Evolutionary conservation across 1,284 basidiomycete genomes (phyloP), one percentile per base, ranked within the genome.

Genomic region (Cutaneotrichosporon dermatis): DNA sequence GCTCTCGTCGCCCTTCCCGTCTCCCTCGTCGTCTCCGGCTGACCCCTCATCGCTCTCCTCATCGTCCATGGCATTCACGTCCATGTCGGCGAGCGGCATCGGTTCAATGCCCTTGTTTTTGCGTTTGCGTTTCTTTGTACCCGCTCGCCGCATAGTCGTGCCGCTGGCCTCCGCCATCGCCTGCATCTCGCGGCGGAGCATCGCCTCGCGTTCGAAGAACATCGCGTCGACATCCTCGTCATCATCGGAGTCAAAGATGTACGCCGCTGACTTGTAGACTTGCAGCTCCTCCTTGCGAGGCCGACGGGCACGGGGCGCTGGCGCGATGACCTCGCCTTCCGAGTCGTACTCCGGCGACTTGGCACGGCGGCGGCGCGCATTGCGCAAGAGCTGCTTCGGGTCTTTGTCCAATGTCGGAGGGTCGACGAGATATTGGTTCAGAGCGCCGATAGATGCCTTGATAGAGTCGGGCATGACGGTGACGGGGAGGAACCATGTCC

Each of bases 241-340:
- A 82, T 88, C 74, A 69, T 95, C 92, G 66, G 88, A 90, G 75
- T 94, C 91, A 71, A 88, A 84, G 71, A 94, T 92, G 73, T 93
- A 91, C 73, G 91, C 88, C 6, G 92, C 91, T 10, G 86, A 88
- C 77, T 92, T 92, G 82, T 88, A 93, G 58, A 80, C 76, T 75
- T 86, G 82, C 68, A 85, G 82, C 74, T 93, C 90, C 51, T 43
- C 41, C 51, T 44, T 42, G 13, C 41, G 51, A 5, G 15, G 36
- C 41, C 33, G 41, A 25, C 44, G 35, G 41, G 41, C 33, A 25
- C 44, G 35, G 41, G 41, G 40, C 50, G 41, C 50, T 10, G 16
- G 7, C 9, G 37, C 39, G 12, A 51, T 11, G 5, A 51, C 10
- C 80, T 85, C 86, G 78, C 87, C 87, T 52, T 87, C 90, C 44